A percentile compares a stretch with the other conserved stretches of the same genome.
phyloP scores from a whole-genome alignment of 306 rosid species.

The Vigna hirtella region DNA sequence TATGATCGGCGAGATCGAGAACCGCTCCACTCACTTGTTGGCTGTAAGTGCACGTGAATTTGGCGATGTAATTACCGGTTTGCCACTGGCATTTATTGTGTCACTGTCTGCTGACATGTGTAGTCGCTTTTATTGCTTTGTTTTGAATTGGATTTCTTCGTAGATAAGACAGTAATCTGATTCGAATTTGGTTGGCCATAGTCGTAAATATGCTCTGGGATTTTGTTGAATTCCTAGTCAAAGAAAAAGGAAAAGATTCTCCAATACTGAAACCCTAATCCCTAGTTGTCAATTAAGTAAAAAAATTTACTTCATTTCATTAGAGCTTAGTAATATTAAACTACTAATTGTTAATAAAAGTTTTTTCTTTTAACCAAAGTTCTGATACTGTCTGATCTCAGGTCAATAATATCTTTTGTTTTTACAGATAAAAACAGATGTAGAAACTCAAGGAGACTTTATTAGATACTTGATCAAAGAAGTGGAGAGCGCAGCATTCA shows the following conservation, averaged over 20 bases:
- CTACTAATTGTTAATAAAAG: neutral
- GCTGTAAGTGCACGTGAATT: slow-evolving; percentile 74
- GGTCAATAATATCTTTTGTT: neutral
- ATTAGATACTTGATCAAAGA: slow-evolving; percentile 87
- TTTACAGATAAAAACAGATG: slow-evolving; percentile 90
- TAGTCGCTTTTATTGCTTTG: slow-evolving; percentile 51
- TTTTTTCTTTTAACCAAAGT: neutral
- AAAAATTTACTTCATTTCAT: neutral
- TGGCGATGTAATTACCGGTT: slow-evolving; percentile 45
- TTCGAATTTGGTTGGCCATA: slow-evolving; percentile 46
- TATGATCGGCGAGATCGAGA: slow-evolving; percentile 99
- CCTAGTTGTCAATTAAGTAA: slow-evolving; percentile 21
- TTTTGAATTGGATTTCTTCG: slow-evolving; percentile 49
- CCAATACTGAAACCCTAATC: slow-evolving; percentile 4
- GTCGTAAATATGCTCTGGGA: slow-evolving; percentile 53
- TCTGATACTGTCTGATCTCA: neutral
- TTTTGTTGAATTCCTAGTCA: slow-evolving; percentile 7
- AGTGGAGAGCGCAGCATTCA: slow-evolving; percentile 87
- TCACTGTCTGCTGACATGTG: slow-evolving; percentile 54
- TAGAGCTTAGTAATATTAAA: slow-evolving; percentile 1
- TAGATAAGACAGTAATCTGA: slow-evolving; percentile 61
- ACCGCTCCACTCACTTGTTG: slow-evolving; percentile 87
- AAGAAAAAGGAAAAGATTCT: slow-evolving; percentile 28
- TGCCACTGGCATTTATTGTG: slow-evolving; percentile 57
- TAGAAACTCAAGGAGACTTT: slow-evolving; percentile 96